These are phyloP conservation scores for Xylaria longipes DNA, from an alignment of 495 filamentous ascomycete species.

Conservation along the genomic window DNA sequence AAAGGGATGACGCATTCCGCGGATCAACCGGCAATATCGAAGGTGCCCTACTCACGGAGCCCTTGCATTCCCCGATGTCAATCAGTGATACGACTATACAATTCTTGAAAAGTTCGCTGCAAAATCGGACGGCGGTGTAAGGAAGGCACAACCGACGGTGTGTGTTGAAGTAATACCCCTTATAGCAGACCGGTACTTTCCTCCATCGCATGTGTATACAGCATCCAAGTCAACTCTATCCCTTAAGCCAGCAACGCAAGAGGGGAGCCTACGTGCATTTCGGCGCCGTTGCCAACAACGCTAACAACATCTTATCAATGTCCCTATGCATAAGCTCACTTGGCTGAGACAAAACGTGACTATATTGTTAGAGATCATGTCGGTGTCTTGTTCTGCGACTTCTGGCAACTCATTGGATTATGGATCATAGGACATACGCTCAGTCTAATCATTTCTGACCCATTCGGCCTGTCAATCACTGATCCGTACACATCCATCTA, in stretches of 20 bases:
- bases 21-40: background rate
- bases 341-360: background rate
- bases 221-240: background rate
- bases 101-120: background rate
- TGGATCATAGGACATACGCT: background rate
- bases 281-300: background rate
- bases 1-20: background rate
- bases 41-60: background rate
- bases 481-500: background rate
- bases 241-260: background rate
- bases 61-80: slow-evolving; percentile 1
- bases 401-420: background rate
- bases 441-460: background rate
- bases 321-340: background rate
- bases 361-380: background rate
- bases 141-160: background rate
- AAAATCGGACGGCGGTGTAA: background rate
- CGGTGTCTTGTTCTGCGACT: background rate
- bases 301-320: background rate
- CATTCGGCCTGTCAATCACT: background rate
- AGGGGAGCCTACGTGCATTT: background rate
- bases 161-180: background rate
- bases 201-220: background rate
- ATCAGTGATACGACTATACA: background rate
- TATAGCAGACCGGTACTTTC: too few relatives aligned